Base-by-base conservation (phyloP, 345 rosid species). In the Citrus reticulata region DNA sequence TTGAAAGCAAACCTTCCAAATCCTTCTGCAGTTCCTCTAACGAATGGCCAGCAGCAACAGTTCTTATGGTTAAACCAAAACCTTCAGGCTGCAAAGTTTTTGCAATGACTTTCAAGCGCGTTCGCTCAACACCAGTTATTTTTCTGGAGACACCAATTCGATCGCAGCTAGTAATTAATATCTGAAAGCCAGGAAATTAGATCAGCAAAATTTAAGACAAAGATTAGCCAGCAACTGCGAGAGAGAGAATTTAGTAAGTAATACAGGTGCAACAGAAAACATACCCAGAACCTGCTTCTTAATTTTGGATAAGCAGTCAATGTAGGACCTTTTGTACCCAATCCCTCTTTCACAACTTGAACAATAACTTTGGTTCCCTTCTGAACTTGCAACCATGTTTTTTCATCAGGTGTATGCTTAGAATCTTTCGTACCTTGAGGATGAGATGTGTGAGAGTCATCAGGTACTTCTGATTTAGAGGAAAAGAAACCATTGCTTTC, bases 301-400 rank as follows among this genome's bases (percentile, higher is more conserved):
- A 95, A 80, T 84, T 86, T 89, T n/a, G 99, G 99, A 87, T 91
- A 90, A 75, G 98, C 92, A 75, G 97, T 93, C 85, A 90, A 81
- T 37, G 92, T 90, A 51, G 99, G 99, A 82, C 97, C 92, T 85
- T 93, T 95, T 39, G 97, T 87, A 77, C 99, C 98, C 75, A 95
- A 89, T 39, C 97, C 99, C 88, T 95, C 99, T 87, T 93, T 95
- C 85, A 93, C 97, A 80, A 95, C 97, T 87, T 95, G 99, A 77
- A 93, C 99, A 86, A 93, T 87, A 71, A 95, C 87, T 80, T 93
- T 95, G 86, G 97, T 93, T 65, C 99, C 99, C 83, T 88, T 91
- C 37, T 89, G 88, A 81, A 95, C 95, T 81, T 86, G 89, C 81
- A 73, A 57, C 98, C 99, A 95, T 81, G 85, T 91, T 73, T 88